A percentile compares a stretch with the other conserved stretches of the same genome.
These are phyloP conservation scores for Trichoderma sp. DNA, from an alignment of 2,329 filamentous ascomycete genomes.

Conservation along the genomic window DNA sequence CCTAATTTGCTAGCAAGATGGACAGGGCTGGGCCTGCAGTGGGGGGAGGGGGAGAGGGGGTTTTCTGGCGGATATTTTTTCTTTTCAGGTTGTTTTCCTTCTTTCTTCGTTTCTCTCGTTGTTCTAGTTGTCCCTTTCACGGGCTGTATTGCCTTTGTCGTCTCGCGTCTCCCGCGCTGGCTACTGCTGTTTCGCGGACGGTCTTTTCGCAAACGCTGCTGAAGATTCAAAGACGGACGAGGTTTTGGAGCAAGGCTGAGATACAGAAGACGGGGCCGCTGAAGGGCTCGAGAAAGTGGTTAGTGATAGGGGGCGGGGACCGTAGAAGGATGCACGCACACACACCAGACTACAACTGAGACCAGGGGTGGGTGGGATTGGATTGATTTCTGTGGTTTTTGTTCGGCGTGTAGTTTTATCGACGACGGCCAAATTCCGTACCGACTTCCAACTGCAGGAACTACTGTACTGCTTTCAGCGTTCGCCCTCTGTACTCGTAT, in stretches of 20 bases:
- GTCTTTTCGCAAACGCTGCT: neutral
- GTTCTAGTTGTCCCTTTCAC: neutral
- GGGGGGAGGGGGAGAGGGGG: neutral
- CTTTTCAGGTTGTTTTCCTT: neutral
- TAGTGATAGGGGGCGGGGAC: slow-evolving; percentile 19
- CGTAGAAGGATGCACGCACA: slow-evolving; percentile 12
- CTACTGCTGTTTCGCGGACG: neutral
- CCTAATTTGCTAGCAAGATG: slow-evolving; percentile 21
- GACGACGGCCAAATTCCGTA: neutral
- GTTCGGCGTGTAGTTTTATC: neutral
- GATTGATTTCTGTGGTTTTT: neutral
- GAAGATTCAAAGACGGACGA: neutral
- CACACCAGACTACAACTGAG: neutral
- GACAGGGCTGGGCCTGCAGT: slow-evolving; percentile 22
- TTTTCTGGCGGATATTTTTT: neutral
- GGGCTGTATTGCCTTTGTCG: neutral
- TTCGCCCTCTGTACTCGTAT: neutral
- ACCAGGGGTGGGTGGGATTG: neutral
- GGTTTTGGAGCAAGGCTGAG: slow-evolving; percentile 13
- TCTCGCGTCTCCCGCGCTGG: neutral
- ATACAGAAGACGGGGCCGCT: slow-evolving; percentile 20
- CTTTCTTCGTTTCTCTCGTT: neutral
- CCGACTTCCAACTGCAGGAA: neutral
- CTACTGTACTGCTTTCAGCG: neutral
- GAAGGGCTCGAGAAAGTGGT: slow-evolving; percentile 16